phyloP scores from a whole-genome alignment of 805 yeast species.

The Ogataea paradorogensis region DNA sequence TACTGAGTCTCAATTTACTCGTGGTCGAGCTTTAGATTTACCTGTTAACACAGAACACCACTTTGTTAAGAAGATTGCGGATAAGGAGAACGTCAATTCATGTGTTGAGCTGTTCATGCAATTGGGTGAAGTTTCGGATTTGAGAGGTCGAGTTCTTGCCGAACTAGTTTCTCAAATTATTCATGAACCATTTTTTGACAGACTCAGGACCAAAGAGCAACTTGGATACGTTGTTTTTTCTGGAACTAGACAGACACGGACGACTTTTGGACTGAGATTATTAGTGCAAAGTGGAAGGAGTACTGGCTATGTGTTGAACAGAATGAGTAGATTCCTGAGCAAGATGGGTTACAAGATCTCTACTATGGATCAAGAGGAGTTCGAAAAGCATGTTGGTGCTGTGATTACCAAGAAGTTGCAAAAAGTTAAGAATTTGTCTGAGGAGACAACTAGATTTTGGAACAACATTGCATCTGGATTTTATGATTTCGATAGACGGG shows the following conservation, averaged over 20 bases:
- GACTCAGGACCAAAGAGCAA: constrained; percentile 90
- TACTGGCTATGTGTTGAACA: constrained; percentile 66
- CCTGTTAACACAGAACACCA: constrained; percentile 40
- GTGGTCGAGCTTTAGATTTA: constrained; percentile 42
- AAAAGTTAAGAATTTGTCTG: constrained; percentile 72
- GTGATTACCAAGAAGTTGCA: constrained; percentile 63
- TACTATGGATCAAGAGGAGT: constrained; percentile 60
- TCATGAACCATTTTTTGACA: constrained; percentile 86
- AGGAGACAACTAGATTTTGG: constrained; percentile 70
- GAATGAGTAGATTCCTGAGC: constrained; percentile 67
- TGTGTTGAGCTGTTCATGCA: constrained; percentile 79
- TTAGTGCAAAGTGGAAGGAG: constrained; percentile 82
- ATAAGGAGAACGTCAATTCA: constrained; percentile 72
- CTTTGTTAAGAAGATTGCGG: constrained; percentile 52
- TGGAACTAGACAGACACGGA: constrained; percentile 64
- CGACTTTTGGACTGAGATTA: constrained; percentile 69
- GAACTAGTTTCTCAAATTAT: constrained; percentile 70
- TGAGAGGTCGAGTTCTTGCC: constrained; percentile 44
- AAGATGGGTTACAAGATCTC: constrained; percentile 41
- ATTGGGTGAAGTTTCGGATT: constrained; percentile 51
- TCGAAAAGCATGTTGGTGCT: constrained; percentile 65
- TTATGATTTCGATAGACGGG: constrained; percentile 67
- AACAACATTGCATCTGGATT: constrained; percentile 68
- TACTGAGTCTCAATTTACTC: constrained; percentile 42
- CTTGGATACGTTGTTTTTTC: constrained; percentile 92